Percentiles rank a stretch among this genome's conserved stretches.
Evolutionary conservation across 164 flowering plant genomes (phyloP).

Genomic region (Macadamia tetraphylla): DNA sequence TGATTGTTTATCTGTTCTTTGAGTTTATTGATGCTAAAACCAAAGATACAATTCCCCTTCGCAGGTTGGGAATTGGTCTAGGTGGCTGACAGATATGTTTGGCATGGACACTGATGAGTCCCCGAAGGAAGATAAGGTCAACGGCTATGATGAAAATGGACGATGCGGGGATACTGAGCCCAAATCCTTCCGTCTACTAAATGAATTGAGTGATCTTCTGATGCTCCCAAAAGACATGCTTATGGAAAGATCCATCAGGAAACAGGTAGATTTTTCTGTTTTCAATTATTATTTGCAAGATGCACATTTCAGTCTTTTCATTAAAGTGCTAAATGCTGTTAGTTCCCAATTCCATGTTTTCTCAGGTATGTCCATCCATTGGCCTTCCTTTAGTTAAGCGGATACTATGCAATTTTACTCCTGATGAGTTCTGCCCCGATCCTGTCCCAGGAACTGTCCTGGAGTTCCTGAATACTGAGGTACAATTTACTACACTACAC

Average conservation of each 20-base stretch:
- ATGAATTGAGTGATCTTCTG: constrained; percentile 82
- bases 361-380: constrained; percentile 83
- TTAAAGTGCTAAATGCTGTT: not conserved
- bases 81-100: constrained; percentile 69
- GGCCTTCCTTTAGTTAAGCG: constrained; percentile 72
- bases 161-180: constrained; percentile 28
- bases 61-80: constrained; percentile 96
- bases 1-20: not conserved
- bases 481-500: constrained; percentile 17
- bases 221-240: constrained; percentile 99
- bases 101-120: constrained; percentile 53
- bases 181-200: constrained; percentile 63
- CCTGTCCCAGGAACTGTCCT: constrained; percentile 87
- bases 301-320: not conserved
- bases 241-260: constrained; percentile 68
- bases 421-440: constrained; percentile 99
- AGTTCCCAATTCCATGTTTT: constrained; percentile 2
- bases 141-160: constrained; percentile 30
- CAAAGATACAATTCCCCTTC: not conserved
- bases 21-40: not conserved
- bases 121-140: constrained; percentile 17
- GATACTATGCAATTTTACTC: constrained; percentile 91
- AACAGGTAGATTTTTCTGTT: constrained; percentile 49
- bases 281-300: not conserved
- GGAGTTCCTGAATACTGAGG: constrained; percentile 92